A percentile compares a stretch with the other conserved stretches of the same genome.
Conservation (phyloP, 805 yeast species). For the Yamadazyma paraphyllophila region DNA sequence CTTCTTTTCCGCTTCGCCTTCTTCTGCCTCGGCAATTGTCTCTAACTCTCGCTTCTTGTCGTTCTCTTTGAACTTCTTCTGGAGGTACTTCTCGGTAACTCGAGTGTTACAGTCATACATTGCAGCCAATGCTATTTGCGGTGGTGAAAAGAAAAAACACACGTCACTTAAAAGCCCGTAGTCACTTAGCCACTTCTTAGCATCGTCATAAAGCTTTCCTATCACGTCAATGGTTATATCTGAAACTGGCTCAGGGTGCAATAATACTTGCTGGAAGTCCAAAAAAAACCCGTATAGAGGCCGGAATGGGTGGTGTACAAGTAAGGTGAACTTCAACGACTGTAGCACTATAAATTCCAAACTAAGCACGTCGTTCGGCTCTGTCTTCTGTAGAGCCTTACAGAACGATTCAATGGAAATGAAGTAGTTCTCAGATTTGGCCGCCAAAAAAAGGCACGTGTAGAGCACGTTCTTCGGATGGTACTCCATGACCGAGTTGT, state of each 20-base stretch:
- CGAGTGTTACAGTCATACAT: conserved; percentile 64
- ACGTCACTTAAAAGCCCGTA: conserved; percentile 72
- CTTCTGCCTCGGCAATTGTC: conserved; percentile 10
- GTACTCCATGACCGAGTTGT: conserved; percentile 78
- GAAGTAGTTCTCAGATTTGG: conserved; percentile 89
- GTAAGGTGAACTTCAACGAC: conserved; percentile 71
- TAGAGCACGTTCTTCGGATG: conserved; percentile 80
- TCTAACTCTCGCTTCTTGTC: background rate
- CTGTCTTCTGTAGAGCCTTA: conserved; percentile 63
- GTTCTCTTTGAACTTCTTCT: conserved; percentile 47
- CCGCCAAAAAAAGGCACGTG: conserved; percentile 79
- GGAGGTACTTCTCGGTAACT: conserved; percentile 64
- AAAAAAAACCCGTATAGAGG: conserved; percentile 94
- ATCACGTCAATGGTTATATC: conserved; percentile 36
- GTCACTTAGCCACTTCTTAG: conserved; percentile 62
- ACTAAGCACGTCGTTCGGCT: conserved; percentile 64
- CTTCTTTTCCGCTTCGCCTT: conserved; percentile 1
- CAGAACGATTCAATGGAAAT: conserved; percentile 81
- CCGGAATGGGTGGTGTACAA: conserved; percentile 84
- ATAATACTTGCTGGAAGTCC: conserved; percentile 67
- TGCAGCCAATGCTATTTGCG: conserved; percentile 91
- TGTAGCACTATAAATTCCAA: conserved; percentile 77
- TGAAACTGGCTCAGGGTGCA: conserved; percentile 15
- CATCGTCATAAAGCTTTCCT: conserved; percentile 68
- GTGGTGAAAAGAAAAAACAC: conserved; percentile 79